Percentiles rank a stretch among this genome's conserved stretches.
These are phyloP conservation scores for Kuraishia borneana DNA, from an alignment of 805 yeast species.

Conservation along the genomic window DNA sequence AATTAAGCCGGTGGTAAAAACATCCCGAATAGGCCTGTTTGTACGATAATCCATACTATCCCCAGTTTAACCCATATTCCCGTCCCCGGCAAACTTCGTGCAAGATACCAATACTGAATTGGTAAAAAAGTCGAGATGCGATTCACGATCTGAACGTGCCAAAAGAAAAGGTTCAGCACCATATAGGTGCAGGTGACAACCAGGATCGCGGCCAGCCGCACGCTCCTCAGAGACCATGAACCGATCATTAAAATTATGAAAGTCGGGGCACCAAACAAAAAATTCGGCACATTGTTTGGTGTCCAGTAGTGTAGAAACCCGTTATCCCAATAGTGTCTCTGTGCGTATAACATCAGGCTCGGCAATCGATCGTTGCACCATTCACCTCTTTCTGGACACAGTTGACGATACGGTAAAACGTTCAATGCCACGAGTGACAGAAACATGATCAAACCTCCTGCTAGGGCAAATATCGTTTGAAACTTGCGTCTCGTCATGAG, in stretches of 20 bases:
- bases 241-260: constrained; percentile 33
- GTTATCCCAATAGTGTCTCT: constrained; percentile 69
- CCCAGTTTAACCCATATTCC: constrained; percentile 16
- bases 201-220: constrained; percentile 23
- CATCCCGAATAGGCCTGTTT: constrained; percentile 65
- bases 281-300: constrained; percentile 69
- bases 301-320: constrained; percentile 86
- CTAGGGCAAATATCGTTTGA: constrained; percentile 18
- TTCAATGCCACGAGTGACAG: constrained; percentile 33
- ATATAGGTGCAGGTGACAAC: constrained; percentile 31
- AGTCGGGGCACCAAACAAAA: constrained; percentile 64
- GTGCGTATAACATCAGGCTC: constrained; percentile 61
- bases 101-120: constrained; percentile 59
- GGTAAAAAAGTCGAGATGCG: constrained; percentile 75
- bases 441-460: constrained; percentile 49
- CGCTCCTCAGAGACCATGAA: constrained; percentile 13
- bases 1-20: constrained; percentile 86
- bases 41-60: constrained; percentile 53
- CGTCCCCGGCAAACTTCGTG: constrained; percentile 15
- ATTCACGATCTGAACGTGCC: constrained; percentile 83
- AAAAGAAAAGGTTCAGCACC: constrained; percentile 40
- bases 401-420: constrained; percentile 38
- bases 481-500: constrained; percentile 8
- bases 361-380: constrained; percentile 64
- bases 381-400: constrained; percentile 58